Evolutionary conservation across 441 rosid genomes (phyloP).

Genomic region (Hura crepitans): DNA sequence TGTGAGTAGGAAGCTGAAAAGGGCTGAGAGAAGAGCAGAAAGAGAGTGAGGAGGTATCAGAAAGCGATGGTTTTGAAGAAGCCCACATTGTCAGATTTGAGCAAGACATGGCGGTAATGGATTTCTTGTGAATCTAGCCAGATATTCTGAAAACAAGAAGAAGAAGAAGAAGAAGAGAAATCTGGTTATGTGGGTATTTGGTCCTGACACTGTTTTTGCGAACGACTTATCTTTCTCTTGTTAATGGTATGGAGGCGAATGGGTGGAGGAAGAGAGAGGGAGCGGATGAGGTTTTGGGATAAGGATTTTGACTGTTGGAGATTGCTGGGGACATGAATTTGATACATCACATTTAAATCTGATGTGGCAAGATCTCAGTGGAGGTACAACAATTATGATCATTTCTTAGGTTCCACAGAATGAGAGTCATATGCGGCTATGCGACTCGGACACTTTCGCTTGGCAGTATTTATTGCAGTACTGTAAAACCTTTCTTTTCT

Average conservation of each 20-base stretch:
- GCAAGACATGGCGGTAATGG: slow-evolving; percentile 47
- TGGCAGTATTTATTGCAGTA: too few relatives aligned
- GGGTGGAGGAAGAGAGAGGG: slow-evolving; percentile 57
- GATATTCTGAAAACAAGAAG: background rate
- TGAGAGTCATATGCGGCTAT: slow-evolving; percentile 26
- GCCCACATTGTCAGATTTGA: slow-evolving; percentile 58
- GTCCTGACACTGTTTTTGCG: slow-evolving; percentile 2
- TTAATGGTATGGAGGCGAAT: slow-evolving; percentile 31
- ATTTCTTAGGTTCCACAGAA: background rate
- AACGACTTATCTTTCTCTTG: slow-evolving; percentile 34
- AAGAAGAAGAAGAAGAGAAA: slow-evolving; percentile 19
- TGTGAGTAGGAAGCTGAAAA: slow-evolving; percentile 44
- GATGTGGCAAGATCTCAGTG: slow-evolving; percentile 27
- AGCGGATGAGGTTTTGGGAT: slow-evolving; percentile 65
- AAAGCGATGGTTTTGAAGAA: slow-evolving; percentile 60
- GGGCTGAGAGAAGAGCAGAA: slow-evolving; percentile 57
- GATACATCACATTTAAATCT: slow-evolving; percentile 18
- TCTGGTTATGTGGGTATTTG: slow-evolving; percentile 19
- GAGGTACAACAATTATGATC: background rate
- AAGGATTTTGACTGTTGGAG: slow-evolving; percentile 55
- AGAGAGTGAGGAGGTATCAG: slow-evolving; percentile 54
- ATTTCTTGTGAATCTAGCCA: slow-evolving; percentile 12
- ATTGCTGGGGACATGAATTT: slow-evolving; percentile 25
- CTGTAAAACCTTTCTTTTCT: too few relatives aligned
- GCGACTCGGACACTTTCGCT: too few relatives aligned